These are phyloP conservation scores for Pyrenophora teres DNA, from an alignment of 2,329 filamentous ascomycete genomes.

Conservation along the genomic window DNA sequence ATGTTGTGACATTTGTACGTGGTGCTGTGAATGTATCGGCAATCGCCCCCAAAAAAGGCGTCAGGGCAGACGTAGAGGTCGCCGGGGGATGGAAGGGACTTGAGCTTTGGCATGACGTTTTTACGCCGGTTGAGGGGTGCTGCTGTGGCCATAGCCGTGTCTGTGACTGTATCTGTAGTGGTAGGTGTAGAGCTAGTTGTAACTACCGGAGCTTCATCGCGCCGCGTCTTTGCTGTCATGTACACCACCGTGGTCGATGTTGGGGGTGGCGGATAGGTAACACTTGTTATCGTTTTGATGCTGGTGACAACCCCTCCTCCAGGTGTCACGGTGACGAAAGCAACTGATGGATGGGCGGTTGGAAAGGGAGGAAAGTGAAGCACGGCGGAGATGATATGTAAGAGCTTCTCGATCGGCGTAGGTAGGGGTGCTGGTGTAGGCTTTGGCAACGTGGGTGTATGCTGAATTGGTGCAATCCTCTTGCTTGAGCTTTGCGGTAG, in stretches of 20 bases:
- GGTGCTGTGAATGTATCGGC: neutral
- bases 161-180: no score
- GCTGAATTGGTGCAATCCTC: neutral
- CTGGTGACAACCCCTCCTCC: neutral
- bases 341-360: neutral
- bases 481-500: neutral
- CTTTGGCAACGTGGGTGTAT: neutral
- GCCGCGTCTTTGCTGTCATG: neutral
- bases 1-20: neutral
- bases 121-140: neutral
- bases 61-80: neutral
- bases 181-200: neutral
- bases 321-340: neutral
- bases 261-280: neutral
- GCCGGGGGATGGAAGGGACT: neutral
- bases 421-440: neutral
- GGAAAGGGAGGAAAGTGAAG: neutral
- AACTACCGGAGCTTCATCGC: neutral
- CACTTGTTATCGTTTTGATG: neutral
- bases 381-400: no score
- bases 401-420: no score
- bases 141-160: no score
- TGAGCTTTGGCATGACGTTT: neutral
- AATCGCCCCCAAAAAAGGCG: neutral
- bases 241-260: neutral